Percentiles rank a stretch among this genome's conserved stretches.
Conservation (phyloP, 345 rosid genomes). For the Pseudoturritis turrita region DNA sequence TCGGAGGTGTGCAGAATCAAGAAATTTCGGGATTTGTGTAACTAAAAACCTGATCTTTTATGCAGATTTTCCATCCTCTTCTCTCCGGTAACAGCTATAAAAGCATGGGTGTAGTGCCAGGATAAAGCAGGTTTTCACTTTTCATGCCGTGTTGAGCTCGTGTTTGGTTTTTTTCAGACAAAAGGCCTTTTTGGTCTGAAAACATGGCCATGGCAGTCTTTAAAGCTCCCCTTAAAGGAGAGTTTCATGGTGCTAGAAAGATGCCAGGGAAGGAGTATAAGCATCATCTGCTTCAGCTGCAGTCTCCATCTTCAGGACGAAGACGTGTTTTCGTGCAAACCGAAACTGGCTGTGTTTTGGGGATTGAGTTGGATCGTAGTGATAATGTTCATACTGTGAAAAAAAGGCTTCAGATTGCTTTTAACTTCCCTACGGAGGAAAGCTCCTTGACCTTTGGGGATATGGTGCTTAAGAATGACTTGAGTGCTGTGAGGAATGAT, state of each 20-base stretch:
- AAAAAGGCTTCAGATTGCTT: slow-evolving; percentile 49
- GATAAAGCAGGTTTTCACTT: no score
- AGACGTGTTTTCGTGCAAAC: slow-evolving; percentile 63
- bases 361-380: slow-evolving; percentile 52
- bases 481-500: slow-evolving; percentile 53
- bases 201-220: slow-evolving; percentile 50
- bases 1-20: no score
- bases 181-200: slow-evolving; percentile 28
- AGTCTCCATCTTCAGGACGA: slow-evolving; percentile 42
- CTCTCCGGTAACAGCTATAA: neutral
- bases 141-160: slow-evolving; percentile 16
- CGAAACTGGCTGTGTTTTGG: slow-evolving; percentile 61
- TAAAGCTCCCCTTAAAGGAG: slow-evolving; percentile 43
- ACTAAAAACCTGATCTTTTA: no score
- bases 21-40: no score
- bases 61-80: neutral
- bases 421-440: slow-evolving; percentile 49
- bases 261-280: slow-evolving; percentile 41
- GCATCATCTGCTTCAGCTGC: slow-evolving; percentile 19
- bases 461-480: slow-evolving; percentile 46
- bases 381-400: slow-evolving; percentile 58
- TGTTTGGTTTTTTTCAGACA: slow-evolving; percentile 32
- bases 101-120: slow-evolving; percentile 21
- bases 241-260: slow-evolving; percentile 38
- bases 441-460: slow-evolving; percentile 62